Conservation (phyloP, 257 asterid species). For the Solanum lycopersicoides region DNA sequence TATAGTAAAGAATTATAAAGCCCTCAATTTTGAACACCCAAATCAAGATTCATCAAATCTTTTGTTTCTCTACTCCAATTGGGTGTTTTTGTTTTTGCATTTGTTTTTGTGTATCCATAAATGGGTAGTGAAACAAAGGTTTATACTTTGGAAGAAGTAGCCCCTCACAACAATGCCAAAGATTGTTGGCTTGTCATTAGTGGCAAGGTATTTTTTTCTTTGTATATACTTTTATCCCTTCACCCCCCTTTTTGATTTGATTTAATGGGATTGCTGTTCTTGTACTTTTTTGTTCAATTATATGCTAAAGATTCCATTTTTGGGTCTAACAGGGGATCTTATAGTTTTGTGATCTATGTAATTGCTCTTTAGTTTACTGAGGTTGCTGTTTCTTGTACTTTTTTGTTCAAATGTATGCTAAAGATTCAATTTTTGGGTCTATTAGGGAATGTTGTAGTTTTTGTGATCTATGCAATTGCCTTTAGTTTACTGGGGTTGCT, state of each 20-base stretch:
- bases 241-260: background rate
- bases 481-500: background rate
- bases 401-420: background rate
- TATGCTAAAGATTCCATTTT: background rate
- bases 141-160: slow-evolving; percentile 1
- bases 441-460: background rate
- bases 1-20: background rate
- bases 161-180: slow-evolving; percentile 3
- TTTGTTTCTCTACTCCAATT: background rate
- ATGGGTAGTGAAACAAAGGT: slow-evolving; percentile 4
- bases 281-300: background rate
- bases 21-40: background rate
- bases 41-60: background rate
- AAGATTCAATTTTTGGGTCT: background rate
- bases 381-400: background rate
- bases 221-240: background rate
- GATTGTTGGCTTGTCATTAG: slow-evolving; percentile 8
- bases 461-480: background rate
- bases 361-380: background rate
- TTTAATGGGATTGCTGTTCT: background rate
- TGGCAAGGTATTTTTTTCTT: slow-evolving; percentile 1
- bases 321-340: background rate
- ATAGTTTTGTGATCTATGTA: background rate
- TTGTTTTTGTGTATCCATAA: background rate
- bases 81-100: too few relatives aligned